Base-by-base conservation (phyloP, 129 eudicot species). In the Calendula officinalis region DNA sequence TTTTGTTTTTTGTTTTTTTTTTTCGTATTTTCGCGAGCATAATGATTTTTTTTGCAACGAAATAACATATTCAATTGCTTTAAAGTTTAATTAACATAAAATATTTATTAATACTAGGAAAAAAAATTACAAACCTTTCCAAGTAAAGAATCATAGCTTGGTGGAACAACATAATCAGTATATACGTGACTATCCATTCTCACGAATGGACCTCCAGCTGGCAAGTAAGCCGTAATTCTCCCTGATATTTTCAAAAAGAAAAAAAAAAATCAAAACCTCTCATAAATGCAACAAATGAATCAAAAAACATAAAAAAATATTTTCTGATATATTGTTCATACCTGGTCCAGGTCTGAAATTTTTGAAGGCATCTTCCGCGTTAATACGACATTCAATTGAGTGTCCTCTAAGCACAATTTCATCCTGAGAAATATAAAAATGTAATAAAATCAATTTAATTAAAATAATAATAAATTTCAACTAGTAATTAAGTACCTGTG, bases 261-360 rank as follows among this genome's bases (percentile, higher is more conserved):
- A 8, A 56, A 15, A 49, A 67, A 10, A 43, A 72, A 46, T 35
- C 6, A 16, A 54, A 67, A 46, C 38, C 57, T 59, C 54, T 64
- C 14, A 37, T 38, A 56, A 57, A 66, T 12, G 16, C 48, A 47
- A n/a, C 41, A 8, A 12, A 65, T 35, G 40, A 36, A 47, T 38
- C 64, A 63, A 50, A 34, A 10, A 53, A 54, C 46, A 64, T 27
- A 32, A 7, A 48, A 27, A 8, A 37, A 39, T 14, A 37, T 1
- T 22, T 22, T 22, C 30, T 22, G 30, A 22, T 2, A 22, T 22
- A 22, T 22, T 22, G 30, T 22, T 22, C 67, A 45, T 62, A 88
- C 99, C 99, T 83, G 99, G 99, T 49, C 99, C 96, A 67, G 96
- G 99, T 70, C 99, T 86, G 84, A 92, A 92, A 45, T 89, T 89